Conservation (phyloP, 805 yeast genomes). For the Candida caryicola region DNA sequence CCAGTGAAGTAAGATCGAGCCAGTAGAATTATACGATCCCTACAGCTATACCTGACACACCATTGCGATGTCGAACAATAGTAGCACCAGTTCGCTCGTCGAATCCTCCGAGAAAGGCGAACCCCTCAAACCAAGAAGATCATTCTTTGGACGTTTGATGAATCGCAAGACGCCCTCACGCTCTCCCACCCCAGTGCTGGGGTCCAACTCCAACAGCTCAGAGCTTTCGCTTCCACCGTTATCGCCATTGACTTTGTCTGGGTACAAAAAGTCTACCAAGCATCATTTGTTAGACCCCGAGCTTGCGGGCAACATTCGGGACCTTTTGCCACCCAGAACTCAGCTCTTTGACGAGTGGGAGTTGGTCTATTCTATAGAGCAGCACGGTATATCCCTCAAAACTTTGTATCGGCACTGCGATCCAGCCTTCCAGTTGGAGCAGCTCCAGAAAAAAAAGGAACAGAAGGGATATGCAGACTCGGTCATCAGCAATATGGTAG, state of each 20-base stretch:
- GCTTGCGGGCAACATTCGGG: constrained; percentile 72
- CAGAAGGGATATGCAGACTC: constrained; percentile 38
- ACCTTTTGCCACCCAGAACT: constrained; percentile 70
- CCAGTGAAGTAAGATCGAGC: too few species aligned
- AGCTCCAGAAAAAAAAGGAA: constrained; percentile 13
- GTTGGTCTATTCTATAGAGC: constrained; percentile 79
- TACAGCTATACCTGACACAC: too few species aligned
- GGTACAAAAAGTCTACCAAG: constrained; percentile 59
- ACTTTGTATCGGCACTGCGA: constrained; percentile 64
- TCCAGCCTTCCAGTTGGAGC: constrained; percentile 39
- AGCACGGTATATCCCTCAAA: constrained; percentile 82
- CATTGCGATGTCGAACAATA: neutral
- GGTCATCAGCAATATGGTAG: constrained; percentile 30
- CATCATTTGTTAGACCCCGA: constrained; percentile 56
- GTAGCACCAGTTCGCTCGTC: neutral
- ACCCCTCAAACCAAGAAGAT: neutral
- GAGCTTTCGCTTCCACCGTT: constrained; percentile 41
- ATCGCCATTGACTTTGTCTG: constrained; percentile 54
- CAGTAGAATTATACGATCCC: too few species aligned
- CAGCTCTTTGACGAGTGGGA: constrained; percentile 80
- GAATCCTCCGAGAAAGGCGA: neutral
- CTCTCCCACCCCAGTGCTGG: neutral
- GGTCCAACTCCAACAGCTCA: constrained; percentile 1
- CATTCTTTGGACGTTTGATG: constrained; percentile 11
- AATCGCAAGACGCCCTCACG: constrained; percentile 7